Base-by-base conservation (phyloP, 345 rosid species). In the Eucalyptus curtisii region DNA sequence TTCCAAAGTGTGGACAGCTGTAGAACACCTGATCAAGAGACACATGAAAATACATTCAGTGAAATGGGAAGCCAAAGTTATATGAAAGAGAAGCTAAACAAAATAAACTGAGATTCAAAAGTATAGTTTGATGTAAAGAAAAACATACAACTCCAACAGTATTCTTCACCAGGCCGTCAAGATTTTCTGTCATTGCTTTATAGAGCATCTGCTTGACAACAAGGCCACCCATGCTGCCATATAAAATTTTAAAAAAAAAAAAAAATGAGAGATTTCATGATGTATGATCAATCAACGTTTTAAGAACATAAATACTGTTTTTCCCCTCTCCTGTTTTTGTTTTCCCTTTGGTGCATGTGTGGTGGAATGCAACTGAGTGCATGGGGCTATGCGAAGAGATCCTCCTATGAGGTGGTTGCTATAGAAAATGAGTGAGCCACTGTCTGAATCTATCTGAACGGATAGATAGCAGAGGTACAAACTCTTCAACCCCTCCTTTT, bases 1-100 rank as follows among this genome's bases (percentile, higher is more conserved):
- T 98, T 85, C 99, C 99, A 88, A 98, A 98, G 92, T 97, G 99
- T 81, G 99, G 99, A 91, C 98, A 98, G 93, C 99, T 98, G 90
- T 98, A 98, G 91, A 98, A 98, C 88, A 97, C 95, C 98, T 98
- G 94, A 40, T 40, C 47, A 40, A 40, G 84, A 13, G 47, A 76
- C 84, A 76, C 30, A 37, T 40, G 84, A 40, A 76, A 90, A 90
- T 92, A 49, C 86, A 92, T 86, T 42, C 33, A 47, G n/a, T 40
- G 53, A 59, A 84, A 40, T 12, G 24, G 24, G 42, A 40, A 30
- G 88, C 17, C 47, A 30, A 86, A 44, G 82, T 37, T 22, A 52
- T 22, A 37, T 33, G 45, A 86, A 64, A 31, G 31, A 61, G n/a
- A 40, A 40, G 48, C 20, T 8, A 47, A 68, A 49, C 85, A 71